Base-by-base conservation (phyloP, 1,284 basidiomycete genomes). In the Ceratobasidium sp. region DNA sequence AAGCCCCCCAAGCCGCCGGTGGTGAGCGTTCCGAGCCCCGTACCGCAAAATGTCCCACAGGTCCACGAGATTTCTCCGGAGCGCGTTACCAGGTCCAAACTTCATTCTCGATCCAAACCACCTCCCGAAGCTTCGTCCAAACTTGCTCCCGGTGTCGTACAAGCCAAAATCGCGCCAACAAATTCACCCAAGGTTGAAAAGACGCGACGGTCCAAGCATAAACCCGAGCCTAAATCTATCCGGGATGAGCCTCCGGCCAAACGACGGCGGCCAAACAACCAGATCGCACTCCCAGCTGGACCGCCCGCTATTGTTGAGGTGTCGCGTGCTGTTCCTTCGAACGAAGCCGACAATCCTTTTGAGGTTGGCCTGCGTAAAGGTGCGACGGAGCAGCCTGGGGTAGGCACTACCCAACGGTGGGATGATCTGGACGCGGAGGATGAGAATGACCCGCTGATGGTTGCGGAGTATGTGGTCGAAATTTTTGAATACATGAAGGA, bases 391-490 rank as follows among this genome's bases (percentile, higher is more conserved):
- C 25, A 1, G 53, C 21, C 40, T 38, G 53, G 53, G 3, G 23
- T 38, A n/a, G 40, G 51, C 6, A 44, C 53, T 6, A 11, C 36
- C 21, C 33, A 9, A 16, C 51, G 28, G 16, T 74, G 74, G 95
- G 91, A 92, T 42, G 95, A 98, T 79, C 85, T 98, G 21, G 96
- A 98, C 77, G 90, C 88, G 1, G 96, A 95, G 73, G 96, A 99
- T 79, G 86, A 82, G n/a, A 94, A 95, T 72, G 96, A 99, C 79
- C 96, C 96, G 16, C 83, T 93, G 73, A 98, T 98, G 96, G 96
- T 97, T 74, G 92, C 90, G 81, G 95, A 98, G 82, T 99, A 99
- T 79, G 96, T 97, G 66, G 84, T 85, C 30, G 97, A 98, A 75
- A 96, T 98, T 73, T 97, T 97, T 82, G 83, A 91, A 62, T 98